Conservation (phyloP, 805 yeast genomes). For the Metschnikowia matae region DNA sequence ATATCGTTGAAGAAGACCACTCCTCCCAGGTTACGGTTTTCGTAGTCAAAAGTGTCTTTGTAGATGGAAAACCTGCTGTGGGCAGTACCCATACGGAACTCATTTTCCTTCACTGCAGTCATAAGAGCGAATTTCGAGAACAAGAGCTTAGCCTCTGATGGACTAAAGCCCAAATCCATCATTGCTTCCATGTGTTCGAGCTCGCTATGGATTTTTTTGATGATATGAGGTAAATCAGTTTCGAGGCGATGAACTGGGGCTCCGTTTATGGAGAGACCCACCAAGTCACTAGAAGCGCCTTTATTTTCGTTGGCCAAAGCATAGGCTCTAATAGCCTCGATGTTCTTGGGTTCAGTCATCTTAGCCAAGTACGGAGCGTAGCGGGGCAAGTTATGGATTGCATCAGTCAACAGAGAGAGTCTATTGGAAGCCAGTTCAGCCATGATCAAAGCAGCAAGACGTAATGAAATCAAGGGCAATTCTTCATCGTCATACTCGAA, state of each 20-base stretch:
- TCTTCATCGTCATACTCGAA: constrained; percentile 6
- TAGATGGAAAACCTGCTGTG: constrained; percentile 34
- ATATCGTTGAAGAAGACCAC: constrained; percentile 77
- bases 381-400: constrained; percentile 12
- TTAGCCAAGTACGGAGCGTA: constrained; percentile 12
- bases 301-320: constrained; percentile 28
- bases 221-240: constrained; percentile 40
- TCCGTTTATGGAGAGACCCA: constrained; percentile 69
- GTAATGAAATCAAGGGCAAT: constrained; percentile 6
- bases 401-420: constrained; percentile 1
- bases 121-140: constrained; percentile 36
- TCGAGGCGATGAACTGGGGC: constrained; percentile 48
- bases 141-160: constrained; percentile 30
- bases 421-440: background rate
- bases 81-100: constrained; percentile 32
- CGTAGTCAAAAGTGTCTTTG: constrained; percentile 21
- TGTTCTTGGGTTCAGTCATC: background rate
- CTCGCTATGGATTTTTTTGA: constrained; percentile 35
- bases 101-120: constrained; percentile 37
- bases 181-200: constrained; percentile 22
- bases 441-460: constrained; percentile 9
- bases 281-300: constrained; percentile 37
- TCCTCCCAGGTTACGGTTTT: constrained; percentile 24
- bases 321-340: constrained; percentile 14
- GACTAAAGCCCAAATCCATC: constrained; percentile 26